Percentiles rank a stretch among this genome's conserved stretches.
Conservation (phyloP, 148 eudicot genomes). For the Persicaria maculosa region DNA sequence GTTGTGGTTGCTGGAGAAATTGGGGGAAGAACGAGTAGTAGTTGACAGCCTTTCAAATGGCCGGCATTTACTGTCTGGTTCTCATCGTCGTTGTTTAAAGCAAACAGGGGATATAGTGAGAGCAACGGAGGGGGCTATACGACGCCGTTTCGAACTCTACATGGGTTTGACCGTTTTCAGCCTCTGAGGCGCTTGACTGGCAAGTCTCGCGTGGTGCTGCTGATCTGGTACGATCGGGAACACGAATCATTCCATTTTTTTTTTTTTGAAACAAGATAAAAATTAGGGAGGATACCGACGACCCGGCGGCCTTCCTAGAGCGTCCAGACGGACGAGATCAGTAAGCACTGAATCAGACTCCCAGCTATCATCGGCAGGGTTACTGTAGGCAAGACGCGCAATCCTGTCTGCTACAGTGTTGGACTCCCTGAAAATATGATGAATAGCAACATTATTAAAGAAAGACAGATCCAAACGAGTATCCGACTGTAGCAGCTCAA, state of each 20-base stretch:
- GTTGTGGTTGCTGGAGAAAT: not conserved
- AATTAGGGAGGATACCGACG: no score
- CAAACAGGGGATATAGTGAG: not conserved
- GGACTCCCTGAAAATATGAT: no score
- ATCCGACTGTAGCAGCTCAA: no score
- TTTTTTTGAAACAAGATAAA: not conserved
- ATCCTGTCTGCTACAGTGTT: no score
- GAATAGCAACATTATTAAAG: no score
- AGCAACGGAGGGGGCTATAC: not conserved
- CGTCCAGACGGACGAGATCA: no score
- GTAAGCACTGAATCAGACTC: no score
- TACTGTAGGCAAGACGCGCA: no score
- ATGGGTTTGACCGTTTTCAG: not conserved
- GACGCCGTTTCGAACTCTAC: not conserved
- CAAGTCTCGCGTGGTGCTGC: not conserved
- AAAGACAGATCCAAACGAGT: no score
- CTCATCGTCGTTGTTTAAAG: not conserved
- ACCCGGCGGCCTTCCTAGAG: no score
- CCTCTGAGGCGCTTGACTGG: not conserved
- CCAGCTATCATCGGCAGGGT: no score
- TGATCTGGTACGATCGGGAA: not conserved
- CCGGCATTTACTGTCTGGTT: not conserved
- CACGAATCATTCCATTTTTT: not conserved
- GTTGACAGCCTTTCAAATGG: slow-evolving; percentile 7
- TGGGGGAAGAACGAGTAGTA: slow-evolving; percentile 3